phyloP scores from a whole-genome alignment of 2,329 filamentous ascomycete genomes.

The Cladosporium sp. region DNA sequence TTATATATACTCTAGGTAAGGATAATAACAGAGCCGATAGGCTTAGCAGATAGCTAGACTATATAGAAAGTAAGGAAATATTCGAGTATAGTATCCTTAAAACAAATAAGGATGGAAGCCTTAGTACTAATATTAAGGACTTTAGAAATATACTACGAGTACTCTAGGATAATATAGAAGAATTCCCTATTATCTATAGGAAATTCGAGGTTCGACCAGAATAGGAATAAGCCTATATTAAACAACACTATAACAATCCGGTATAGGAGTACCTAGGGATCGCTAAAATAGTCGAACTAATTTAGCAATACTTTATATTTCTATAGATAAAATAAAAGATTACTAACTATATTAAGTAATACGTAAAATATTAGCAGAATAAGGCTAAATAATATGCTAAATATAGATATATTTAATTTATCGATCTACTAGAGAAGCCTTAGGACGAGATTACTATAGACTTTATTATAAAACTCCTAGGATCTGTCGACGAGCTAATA shows the following conservation, averaged over 20 bases:
- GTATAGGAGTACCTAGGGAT: not conserved
- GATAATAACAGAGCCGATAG: not conserved
- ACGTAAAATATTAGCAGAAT: not conserved
- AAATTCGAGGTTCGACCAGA: not conserved
- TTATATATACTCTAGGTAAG: not conserved
- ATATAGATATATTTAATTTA: slow-evolving; percentile 1
- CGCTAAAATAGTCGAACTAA: not conserved
- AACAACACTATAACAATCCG: not conserved
- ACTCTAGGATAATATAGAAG: not conserved
- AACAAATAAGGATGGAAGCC: not conserved
- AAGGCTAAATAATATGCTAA: not conserved
- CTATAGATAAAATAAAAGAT: not conserved
- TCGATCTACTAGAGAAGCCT: not conserved
- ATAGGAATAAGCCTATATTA: not conserved
- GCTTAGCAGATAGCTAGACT: not conserved
- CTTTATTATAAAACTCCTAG: slow-evolving; percentile 5
- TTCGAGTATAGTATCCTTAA: not conserved
- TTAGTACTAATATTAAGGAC: not conserved
- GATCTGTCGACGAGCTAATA: not conserved
- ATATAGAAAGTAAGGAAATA: not conserved
- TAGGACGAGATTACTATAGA: slow-evolving; percentile 7
- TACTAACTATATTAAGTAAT: not conserved
- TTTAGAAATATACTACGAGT: not conserved
- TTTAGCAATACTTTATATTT: not conserved
- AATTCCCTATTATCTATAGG: not conserved